Evolutionary conservation across 805 yeast species (phyloP).

Genomic region (Isabelozyma rhagii): DNA sequence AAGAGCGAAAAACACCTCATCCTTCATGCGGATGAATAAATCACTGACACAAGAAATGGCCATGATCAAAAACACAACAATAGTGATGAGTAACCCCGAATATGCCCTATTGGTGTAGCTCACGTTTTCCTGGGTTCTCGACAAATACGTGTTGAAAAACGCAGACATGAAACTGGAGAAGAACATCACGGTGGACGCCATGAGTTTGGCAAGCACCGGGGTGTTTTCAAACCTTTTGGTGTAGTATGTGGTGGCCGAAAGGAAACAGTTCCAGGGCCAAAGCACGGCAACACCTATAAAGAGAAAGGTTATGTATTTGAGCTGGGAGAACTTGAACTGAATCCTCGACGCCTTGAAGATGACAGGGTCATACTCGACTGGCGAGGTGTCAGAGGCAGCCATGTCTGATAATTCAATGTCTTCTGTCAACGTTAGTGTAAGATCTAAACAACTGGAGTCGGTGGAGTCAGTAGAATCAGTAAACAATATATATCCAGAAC

Average conservation of each 20-base stretch:
- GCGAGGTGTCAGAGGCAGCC: conserved; percentile 7
- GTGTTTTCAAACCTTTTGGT: conserved; percentile 53
- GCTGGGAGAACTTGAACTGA: conserved; percentile 22
- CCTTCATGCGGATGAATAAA: conserved; percentile 33
- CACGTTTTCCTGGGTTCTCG: conserved; percentile 61
- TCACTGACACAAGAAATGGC: conserved; percentile 46
- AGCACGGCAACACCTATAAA: conserved; percentile 73
- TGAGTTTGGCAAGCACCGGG: conserved; percentile 51
- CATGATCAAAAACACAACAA: conserved; percentile 54
- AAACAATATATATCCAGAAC: too few relatives aligned
- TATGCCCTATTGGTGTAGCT: conserved; percentile 56
- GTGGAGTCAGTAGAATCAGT: too few relatives aligned
- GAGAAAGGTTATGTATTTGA: conserved; percentile 57
- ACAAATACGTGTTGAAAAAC: conserved; percentile 54
- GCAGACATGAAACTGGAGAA: conserved; percentile 72
- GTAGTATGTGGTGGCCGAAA: conserved; percentile 83
- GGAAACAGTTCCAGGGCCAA: conserved; percentile 97
- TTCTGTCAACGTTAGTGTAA: background rate
- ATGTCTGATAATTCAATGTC: conserved; percentile 9
- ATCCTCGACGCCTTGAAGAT: conserved; percentile 8
- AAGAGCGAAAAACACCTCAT: conserved; percentile 42
- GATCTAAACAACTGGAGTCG: too few relatives aligned
- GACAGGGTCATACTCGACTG: conserved; percentile 15
- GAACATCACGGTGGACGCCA: conserved; percentile 86
- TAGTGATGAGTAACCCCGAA: conserved; percentile 58